Base-by-base conservation (phyloP, 768 basidiomycete species). In the Tulasnella calospora region DNA sequence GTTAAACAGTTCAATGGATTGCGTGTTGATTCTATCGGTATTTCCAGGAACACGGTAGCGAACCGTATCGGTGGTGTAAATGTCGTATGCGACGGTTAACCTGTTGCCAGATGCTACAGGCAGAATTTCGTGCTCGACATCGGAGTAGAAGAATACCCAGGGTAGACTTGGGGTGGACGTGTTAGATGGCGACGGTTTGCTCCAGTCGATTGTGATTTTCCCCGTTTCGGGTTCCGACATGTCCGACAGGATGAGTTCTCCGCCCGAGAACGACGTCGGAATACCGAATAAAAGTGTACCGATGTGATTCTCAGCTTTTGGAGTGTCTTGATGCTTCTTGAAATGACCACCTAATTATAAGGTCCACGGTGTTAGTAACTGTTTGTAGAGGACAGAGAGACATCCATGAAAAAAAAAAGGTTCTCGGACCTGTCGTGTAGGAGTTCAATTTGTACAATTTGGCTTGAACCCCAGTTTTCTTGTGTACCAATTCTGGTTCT, bases 231-330 rank as follows among this genome's bases (percentile, higher is more conserved):
- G 30, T 27, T 41, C 36, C 1, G 30, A 30, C 8, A 70, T 76
- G 44, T 85, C 83, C 15, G 84, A 84, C 0, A 90, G 82, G 3
- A 84, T 73, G 21, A 88, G 84, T 23, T 82, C 81, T 3, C 88
- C 89, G 0, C 88, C 88, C 77, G 87, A 83, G 79, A 89, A 86
- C 0, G 80, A 30, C 0, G 86, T 86, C 21, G 89, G 89, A 73
- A 88, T 85, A n/a, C 87, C 84, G 44, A 89, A 80, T 0, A 89
- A 86, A 12, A 90, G 84, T 1, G 89, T 89, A 0, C 87, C 89
- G 47, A 90, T 86, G 86, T 89, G 89, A 36, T 81, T 80, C 10
- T 84, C 83, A 10, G 83, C 81, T 10, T 86, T 85, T 7, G 87
- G 88, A 0, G 88, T 88, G 78, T 89, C 89, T 57, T 86, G 84